A percentile compares a stretch with the other conserved stretches of the same genome.
phyloP scores from a whole-genome alignment of 345 rosid genomes.

The Odontarrhena argentea region DNA sequence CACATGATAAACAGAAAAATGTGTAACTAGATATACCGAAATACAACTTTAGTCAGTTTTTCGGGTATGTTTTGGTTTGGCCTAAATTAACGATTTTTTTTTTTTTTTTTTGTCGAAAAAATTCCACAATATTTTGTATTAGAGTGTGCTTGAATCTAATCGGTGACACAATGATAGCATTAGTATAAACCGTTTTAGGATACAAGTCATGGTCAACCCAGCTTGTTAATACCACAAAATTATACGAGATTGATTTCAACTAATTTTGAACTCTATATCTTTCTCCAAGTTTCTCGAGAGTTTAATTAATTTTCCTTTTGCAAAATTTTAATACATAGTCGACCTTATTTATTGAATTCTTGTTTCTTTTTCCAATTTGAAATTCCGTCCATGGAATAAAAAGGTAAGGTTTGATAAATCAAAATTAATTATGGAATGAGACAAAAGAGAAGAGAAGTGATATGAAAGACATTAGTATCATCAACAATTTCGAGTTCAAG shows the following conservation, averaged over 20 bases:
- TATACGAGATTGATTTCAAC: neutral
- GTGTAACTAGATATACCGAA: neutral
- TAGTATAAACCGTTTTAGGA: too few relatives aligned
- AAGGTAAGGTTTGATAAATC: slow-evolving; percentile 17
- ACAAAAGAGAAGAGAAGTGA: slow-evolving; percentile 27
- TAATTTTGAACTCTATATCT: neutral
- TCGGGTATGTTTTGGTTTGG: neutral
- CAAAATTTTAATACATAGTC: neutral
- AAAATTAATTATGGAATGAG: slow-evolving; percentile 31
- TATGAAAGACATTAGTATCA: slow-evolving; percentile 29
- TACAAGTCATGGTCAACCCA: neutral
- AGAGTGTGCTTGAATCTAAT: too few relatives aligned
- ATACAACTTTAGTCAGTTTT: neutral
- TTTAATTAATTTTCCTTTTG: neutral
- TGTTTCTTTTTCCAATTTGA: neutral
- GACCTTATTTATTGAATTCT: neutral
- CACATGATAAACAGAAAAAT: neutral
- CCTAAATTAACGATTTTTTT: neutral
- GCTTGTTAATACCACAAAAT: slow-evolving; percentile 5
- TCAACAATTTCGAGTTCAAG: slow-evolving; percentile 27
- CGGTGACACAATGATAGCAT: too few relatives aligned
- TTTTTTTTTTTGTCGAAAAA: too few relatives aligned
- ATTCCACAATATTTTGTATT: too few relatives aligned
- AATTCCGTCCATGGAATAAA: slow-evolving; percentile 1
- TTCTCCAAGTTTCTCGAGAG: slow-evolving; percentile 27